These are phyloP conservation scores for Fusarium subtropicale DNA, from an alignment of 2,329 filamentous ascomycete species.

Conservation along the genomic window DNA sequence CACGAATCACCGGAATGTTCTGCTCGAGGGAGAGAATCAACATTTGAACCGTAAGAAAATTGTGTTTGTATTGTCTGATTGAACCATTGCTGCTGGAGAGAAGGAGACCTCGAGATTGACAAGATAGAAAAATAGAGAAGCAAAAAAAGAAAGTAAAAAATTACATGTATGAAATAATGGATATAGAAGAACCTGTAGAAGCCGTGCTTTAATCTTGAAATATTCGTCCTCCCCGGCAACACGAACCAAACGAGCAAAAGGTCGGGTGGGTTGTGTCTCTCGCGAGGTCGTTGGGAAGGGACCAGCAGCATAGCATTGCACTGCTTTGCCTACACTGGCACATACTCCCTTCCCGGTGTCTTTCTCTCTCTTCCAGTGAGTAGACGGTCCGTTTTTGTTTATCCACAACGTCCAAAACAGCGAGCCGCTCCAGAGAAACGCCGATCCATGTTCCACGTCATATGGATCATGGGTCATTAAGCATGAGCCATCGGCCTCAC, in stretches of 20 bases:
- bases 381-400: constrained; percentile 41
- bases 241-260: constrained; percentile 42
- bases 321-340: constrained; percentile 34
- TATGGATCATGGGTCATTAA: constrained; percentile 44
- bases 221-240: constrained; percentile 44
- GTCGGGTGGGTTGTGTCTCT: constrained; percentile 41
- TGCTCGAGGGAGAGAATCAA: constrained; percentile 15
- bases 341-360: constrained; percentile 32
- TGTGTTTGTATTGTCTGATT: constrained; percentile 46
- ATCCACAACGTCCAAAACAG: constrained; percentile 45
- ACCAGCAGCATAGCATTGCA: constrained; percentile 23
- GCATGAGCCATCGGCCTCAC: constrained; percentile 40
- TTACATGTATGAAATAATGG: constrained; percentile 49
- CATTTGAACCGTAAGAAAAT: constrained; percentile 32
- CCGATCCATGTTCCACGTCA: constrained; percentile 42
- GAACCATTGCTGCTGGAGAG: constrained; percentile 46
- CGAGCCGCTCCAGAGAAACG: constrained; percentile 43
- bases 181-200: constrained; percentile 47
- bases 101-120: constrained; percentile 44
- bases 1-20: constrained; percentile 26
- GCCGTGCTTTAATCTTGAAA: constrained; percentile 46
- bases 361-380: constrained; percentile 44
- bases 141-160: constrained; percentile 41
- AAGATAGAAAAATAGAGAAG: constrained; percentile 32
- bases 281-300: constrained; percentile 41